Percentiles rank a stretch among this genome's conserved stretches.
Evolutionary conservation across 768 basidiomycete species (phyloP).

Genomic region (Mycena alexandri): DNA sequence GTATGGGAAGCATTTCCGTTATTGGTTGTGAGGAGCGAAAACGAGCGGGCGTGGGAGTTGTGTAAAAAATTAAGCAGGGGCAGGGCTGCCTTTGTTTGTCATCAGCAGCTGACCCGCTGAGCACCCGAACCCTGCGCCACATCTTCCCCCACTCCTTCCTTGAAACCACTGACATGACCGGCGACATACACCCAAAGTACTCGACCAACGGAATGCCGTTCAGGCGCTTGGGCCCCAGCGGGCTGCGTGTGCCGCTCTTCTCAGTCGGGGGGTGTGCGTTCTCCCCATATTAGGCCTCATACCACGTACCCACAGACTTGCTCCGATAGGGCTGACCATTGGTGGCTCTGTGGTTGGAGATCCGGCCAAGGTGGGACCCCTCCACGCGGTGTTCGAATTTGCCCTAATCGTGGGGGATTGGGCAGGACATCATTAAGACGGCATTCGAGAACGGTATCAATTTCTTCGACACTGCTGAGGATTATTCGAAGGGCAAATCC

Average conservation of each 20-base stretch:
- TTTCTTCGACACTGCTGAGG: constrained; percentile 81
- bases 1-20: too few relatives aligned
- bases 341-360: constrained; percentile 61
- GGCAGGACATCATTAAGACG: constrained; percentile 80
- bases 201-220: constrained; percentile 28
- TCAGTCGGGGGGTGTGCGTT: constrained; percentile 34
- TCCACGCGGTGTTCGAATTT: too few relatives aligned
- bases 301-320: constrained; percentile 3
- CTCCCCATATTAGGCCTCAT: neutral
- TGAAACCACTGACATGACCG: constrained; percentile 17
- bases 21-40: too few relatives aligned
- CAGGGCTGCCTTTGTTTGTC: too few relatives aligned
- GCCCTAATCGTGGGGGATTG: too few relatives aligned
- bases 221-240: constrained; percentile 31
- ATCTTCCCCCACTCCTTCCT: neutral
- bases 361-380: constrained; percentile 56
- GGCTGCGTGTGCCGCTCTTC: constrained; percentile 34
- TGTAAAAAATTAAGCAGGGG: too few relatives aligned
- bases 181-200: constrained; percentile 12
- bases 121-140: too few relatives aligned
- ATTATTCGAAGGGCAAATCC: constrained; percentile 72
- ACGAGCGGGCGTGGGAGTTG: too few relatives aligned
- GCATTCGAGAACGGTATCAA: constrained; percentile 85
- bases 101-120: too few relatives aligned
- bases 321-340: constrained; percentile 33